These are phyloP conservation scores for Chloranthus sessilifolius DNA, from an alignment of 164 flowering plant species.

Conservation along the genomic window DNA sequence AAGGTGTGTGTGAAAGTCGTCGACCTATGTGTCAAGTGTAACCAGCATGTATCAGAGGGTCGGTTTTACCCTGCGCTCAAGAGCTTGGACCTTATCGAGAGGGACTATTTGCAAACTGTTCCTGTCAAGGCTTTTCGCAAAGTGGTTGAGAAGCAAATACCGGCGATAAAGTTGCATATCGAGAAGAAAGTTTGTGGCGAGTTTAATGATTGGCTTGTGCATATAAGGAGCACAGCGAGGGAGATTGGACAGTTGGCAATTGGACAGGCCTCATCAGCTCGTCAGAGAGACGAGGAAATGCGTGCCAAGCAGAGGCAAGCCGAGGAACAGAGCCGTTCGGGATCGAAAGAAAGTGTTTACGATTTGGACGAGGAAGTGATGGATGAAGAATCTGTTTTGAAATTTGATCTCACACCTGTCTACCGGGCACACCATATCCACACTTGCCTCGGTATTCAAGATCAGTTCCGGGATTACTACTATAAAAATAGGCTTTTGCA, in stretches of 20 bases:
- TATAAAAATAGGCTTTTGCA: slow-evolving; percentile 71
- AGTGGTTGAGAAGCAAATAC: slow-evolving; percentile 61
- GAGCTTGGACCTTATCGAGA: slow-evolving; percentile 73
- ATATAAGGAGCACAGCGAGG: slow-evolving; percentile 68
- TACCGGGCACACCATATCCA: slow-evolving; percentile 85
- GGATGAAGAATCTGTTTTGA: slow-evolving; percentile 61
- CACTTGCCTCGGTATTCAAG: slow-evolving; percentile 60
- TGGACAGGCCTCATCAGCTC: slow-evolving; percentile 67
- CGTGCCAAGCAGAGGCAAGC: slow-evolving; percentile 70
- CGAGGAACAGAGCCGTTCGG: slow-evolving; percentile 66
- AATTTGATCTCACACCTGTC: slow-evolving; percentile 81
- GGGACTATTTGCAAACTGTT: slow-evolving; percentile 40
- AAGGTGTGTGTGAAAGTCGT: slow-evolving; percentile 50
- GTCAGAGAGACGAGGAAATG: slow-evolving; percentile 81
- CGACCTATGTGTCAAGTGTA: slow-evolving; percentile 74
- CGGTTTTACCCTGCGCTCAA: slow-evolving; percentile 80
- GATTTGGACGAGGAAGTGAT: slow-evolving; percentile 68
- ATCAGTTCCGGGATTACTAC: slow-evolving; percentile 80
- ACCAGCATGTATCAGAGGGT: slow-evolving; percentile 59
- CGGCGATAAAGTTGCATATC: slow-evolving; percentile 58
- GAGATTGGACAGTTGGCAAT: slow-evolving; percentile 85
- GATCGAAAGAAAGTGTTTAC: slow-evolving; percentile 53
- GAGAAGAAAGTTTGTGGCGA: slow-evolving; percentile 65
- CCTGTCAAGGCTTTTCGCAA: slow-evolving; percentile 47
- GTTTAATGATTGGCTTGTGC: slow-evolving; percentile 87